Evolutionary conservation across 768 basidiomycete species (phyloP), one percentile per base, ranked within the genome.

Genomic region (Tricholoma matsutake): DNA sequence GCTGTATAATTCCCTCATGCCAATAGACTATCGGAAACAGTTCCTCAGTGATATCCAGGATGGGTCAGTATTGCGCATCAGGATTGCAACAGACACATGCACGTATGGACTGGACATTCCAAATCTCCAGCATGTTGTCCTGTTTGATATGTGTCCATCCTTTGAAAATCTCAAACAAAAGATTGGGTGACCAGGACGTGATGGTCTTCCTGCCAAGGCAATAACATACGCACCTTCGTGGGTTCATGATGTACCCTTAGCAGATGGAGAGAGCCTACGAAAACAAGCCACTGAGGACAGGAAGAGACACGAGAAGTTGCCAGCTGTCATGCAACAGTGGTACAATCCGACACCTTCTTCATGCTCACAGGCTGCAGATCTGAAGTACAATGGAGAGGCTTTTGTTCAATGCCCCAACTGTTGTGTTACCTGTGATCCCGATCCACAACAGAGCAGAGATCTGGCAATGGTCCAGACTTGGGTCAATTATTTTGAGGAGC

Each of bases 361-460:
- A 41, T 41, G 39, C 6, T 41, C 39, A 41, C 39, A 3, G 13
- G 39, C 39, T 41, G 39, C 39, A 41, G 39, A 41, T 41, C 39
- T 41, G 6, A 1, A 41, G 2, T 41, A 41, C n/a, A 41, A 41
- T 14, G 8, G 14, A 16, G 39, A 41, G 39, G 6, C 1, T 2
- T 41, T 11, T n/a, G 14, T 41, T n/a, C 39, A 41, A 16, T 6
- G 16, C 39, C 14, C 39, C 2, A 14, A 41, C 6, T 41, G 39
- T 41, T 60, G 6, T 13, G 13, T 39, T 31, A 41, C 64, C 62
- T 65, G 56, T 67, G 62, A 54, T 35, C 53, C 53, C 9, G 16
- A 54, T 7, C 53, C 53, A n/a, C 18, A 54, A 18, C 31, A 54
- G 28, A 25, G 4, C 25, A 31, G 31, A 32, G 53, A 54, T 35